Percentiles rank a stretch among this genome's conserved stretches.
phyloP scores from a whole-genome alignment of 108 stramenopile species.

The Cylindrotheca fusiformis region DNA sequence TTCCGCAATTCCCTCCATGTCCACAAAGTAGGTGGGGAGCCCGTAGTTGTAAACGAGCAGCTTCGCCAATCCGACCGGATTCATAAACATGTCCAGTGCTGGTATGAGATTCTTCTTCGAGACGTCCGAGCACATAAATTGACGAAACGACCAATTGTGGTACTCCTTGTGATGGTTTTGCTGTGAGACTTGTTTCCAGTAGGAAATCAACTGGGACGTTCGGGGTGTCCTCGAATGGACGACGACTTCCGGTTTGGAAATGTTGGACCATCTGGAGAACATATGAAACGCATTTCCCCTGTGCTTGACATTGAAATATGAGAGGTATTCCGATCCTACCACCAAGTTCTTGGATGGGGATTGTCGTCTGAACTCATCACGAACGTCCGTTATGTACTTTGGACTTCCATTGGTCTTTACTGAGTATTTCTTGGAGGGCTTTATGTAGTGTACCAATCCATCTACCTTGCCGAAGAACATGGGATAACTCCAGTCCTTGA shows the following conservation, averaged over 20 bases:
- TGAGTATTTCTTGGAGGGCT: no score
- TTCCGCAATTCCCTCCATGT: neutral
- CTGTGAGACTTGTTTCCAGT: constrained; percentile 5
- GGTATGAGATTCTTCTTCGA: no score
- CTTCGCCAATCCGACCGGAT: constrained; percentile 1
- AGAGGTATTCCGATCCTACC: neutral
- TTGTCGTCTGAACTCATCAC: neutral
- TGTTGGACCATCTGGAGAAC: neutral
- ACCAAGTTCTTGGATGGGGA: neutral
- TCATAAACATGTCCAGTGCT: neutral
- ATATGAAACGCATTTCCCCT: neutral
- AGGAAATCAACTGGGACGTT: neutral
- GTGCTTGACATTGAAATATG: no score
- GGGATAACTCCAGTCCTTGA: constrained; percentile 6
- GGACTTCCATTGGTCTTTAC: no score
- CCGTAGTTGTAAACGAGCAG: neutral
- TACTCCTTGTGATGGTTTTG: neutral
- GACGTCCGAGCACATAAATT: neutral
- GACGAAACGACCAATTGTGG: neutral
- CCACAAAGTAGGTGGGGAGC: constrained; percentile 10
- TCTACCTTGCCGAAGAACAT: neutral
- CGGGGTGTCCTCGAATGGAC: neutral
- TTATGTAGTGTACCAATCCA: neutral
- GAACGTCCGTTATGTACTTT: neutral
- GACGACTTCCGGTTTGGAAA: neutral